Evolutionary conservation across 2,329 filamentous ascomycete species (phyloP).

Genomic region (Nemania abortiva): DNA sequence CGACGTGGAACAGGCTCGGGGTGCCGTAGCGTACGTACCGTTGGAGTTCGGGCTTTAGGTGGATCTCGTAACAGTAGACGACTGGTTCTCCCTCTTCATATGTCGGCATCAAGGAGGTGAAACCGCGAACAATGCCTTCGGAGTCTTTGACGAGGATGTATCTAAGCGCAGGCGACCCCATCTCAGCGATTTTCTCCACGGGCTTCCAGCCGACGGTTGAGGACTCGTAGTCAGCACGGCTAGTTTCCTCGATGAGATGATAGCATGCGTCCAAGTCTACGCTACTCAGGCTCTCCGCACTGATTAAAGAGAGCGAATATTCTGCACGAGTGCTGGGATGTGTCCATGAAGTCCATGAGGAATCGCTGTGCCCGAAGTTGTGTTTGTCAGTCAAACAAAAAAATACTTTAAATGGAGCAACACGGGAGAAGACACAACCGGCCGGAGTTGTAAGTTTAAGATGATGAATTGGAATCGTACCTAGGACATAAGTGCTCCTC

Average conservation of each 20-base stretch:
- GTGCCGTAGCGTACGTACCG: constrained; percentile 56
- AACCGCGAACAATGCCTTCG: constrained; percentile 59
- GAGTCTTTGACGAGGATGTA: constrained; percentile 71
- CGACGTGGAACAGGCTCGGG: background rate
- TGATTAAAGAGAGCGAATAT: constrained; percentile 61
- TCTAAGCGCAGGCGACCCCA: constrained; percentile 74
- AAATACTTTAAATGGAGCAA: constrained; percentile 5
- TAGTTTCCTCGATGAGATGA: constrained; percentile 71
- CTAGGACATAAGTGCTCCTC: constrained; percentile 60
- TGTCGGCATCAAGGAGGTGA: constrained; percentile 78
- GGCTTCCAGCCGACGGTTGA: constrained; percentile 75
- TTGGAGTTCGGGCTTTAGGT: constrained; percentile 69
- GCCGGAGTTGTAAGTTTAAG: background rate
- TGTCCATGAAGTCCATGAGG: constrained; percentile 58
- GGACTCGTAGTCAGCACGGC: constrained; percentile 70
- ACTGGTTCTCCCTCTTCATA: constrained; percentile 74
- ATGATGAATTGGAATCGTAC: constrained; percentile 52
- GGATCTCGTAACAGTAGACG: constrained; percentile 84
- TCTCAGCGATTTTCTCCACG: constrained; percentile 72
- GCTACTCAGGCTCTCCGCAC: constrained; percentile 54
- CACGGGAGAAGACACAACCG: background rate
- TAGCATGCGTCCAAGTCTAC: constrained; percentile 67
- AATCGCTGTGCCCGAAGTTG: constrained; percentile 31
- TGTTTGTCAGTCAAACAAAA: constrained; percentile 14
- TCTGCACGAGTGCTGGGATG: constrained; percentile 59